These are phyloP conservation scores for Boletus edulis DNA, from an alignment of 768 basidiomycete species.

Conservation along the genomic window DNA sequence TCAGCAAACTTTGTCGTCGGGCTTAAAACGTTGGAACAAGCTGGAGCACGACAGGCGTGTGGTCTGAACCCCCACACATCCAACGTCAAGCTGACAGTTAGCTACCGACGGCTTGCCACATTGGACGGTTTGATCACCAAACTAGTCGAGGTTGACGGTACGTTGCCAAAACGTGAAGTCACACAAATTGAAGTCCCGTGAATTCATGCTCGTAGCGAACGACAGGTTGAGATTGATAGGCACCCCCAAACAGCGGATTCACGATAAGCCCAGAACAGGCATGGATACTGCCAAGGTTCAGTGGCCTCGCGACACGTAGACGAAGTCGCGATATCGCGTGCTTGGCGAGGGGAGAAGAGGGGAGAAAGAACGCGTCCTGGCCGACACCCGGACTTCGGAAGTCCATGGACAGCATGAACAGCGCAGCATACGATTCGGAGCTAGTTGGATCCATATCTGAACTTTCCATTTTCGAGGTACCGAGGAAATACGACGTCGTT, in stretches of 20 bases:
- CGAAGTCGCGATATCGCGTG: not conserved
- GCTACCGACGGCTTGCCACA: too few relatives aligned
- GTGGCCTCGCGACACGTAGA: conserved; percentile 4
- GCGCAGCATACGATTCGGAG: not conserved
- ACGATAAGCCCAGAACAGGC: conserved; percentile 5
- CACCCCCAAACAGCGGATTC: not conserved
- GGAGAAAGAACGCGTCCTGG: conserved; percentile 2
- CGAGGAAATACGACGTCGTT: conserved; percentile 5
- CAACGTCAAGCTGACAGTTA: not conserved
- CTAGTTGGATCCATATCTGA: not conserved
- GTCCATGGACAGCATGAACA: not conserved
- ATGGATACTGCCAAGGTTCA: conserved; percentile 6
- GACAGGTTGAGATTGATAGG: not conserved
- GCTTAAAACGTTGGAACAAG: not conserved
- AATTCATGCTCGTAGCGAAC: not conserved
- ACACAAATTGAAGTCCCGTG: not conserved
- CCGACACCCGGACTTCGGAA: not conserved
- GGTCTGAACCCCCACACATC: not conserved
- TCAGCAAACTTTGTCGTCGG: not conserved
- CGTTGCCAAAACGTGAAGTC: not conserved
- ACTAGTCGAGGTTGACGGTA: not conserved
- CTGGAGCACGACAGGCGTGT: not conserved
- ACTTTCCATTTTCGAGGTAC: conserved; percentile 6
- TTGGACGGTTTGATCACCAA: too few relatives aligned
- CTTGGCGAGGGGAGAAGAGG: not conserved